Evolutionary conservation across 805 yeast species (phyloP).

Genomic region (Wickerhamiella lipophila): DNA sequence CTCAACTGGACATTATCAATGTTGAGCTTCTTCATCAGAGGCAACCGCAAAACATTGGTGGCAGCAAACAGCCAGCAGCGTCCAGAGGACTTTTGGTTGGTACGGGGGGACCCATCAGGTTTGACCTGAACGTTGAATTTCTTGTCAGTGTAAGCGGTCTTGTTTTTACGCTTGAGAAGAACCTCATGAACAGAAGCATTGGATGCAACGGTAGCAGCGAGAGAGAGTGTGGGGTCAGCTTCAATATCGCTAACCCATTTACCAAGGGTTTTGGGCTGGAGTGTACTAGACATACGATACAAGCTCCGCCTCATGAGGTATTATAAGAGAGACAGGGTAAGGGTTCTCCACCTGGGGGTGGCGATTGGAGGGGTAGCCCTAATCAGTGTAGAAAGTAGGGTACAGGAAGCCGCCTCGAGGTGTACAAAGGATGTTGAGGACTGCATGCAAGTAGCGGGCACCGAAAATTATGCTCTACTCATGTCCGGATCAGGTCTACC

Average conservation of each 20-base stretch:
- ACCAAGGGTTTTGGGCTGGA: slow-evolving; percentile 17
- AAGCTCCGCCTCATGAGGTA: not conserved
- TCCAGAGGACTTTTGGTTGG: slow-evolving; percentile 65
- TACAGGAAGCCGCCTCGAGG: no score
- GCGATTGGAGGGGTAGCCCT: not conserved
- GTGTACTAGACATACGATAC: slow-evolving; percentile 6
- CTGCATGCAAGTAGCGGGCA: no score
- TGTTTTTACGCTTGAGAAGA: slow-evolving; percentile 23
- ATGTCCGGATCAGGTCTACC: no score
- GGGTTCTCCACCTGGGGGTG: not conserved
- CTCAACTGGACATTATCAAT: slow-evolving; percentile 61
- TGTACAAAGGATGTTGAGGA: no score
- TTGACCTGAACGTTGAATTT: slow-evolving; percentile 35
- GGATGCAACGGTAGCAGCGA: slow-evolving; percentile 26
- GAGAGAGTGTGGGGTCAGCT: slow-evolving; percentile 22
- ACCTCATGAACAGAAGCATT: slow-evolving; percentile 23
- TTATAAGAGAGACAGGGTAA: not conserved
- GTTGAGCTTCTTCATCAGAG: slow-evolving; percentile 48
- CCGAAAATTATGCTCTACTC: no score
- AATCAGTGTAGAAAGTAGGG: no score
- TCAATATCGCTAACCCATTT: slow-evolving; percentile 23
- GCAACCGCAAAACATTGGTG: slow-evolving; percentile 55
- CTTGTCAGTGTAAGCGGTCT: slow-evolving; percentile 21
- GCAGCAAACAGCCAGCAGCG: slow-evolving; percentile 87
- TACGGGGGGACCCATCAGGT: slow-evolving; percentile 49